Conservation (phyloP, 129 eudicot species). For the Chrysanthemum seticuspe region DNA sequence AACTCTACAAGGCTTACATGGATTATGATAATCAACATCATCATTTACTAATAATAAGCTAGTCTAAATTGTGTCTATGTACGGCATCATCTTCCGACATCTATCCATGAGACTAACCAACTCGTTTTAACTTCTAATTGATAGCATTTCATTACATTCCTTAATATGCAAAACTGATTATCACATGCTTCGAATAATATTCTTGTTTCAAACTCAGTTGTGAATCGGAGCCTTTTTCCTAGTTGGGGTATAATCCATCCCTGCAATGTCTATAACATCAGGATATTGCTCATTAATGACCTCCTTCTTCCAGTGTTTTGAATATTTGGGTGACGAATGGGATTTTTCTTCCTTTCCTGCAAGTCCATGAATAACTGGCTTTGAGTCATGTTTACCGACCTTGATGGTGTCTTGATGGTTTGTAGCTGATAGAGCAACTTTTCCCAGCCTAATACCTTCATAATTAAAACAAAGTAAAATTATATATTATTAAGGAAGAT, state of each 20-base stretch:
- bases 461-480: not conserved
- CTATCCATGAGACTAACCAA: slow-evolving; percentile 21
- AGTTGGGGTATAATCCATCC: slow-evolving; percentile 72
- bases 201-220: slow-evolving; percentile 35
- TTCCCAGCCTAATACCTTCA: slow-evolving; percentile 46
- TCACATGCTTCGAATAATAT: slow-evolving; percentile 8
- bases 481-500: not conserved
- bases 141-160: not conserved
- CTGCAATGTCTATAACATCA: slow-evolving; percentile 52
- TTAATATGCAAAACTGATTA: not conserved
- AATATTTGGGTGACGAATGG: slow-evolving; percentile 18
- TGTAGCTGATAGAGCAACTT: slow-evolving; percentile 21
- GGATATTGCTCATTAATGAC: slow-evolving; percentile 34
- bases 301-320: slow-evolving; percentile 25
- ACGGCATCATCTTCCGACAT: slow-evolving; percentile 16
- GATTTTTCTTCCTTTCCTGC: slow-evolving; percentile 22
- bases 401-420: slow-evolving; percentile 24
- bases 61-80: slow-evolving; percentile 15
- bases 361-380: slow-evolving; percentile 3
- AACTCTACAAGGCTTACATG: not conserved
- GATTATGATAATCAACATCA: slow-evolving; percentile 10
- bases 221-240: slow-evolving; percentile 63
- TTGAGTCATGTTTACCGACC: slow-evolving; percentile 40
- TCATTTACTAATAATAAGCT: slow-evolving; percentile 2
- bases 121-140: slow-evolving; percentile 16